Percentiles rank a stretch among this genome's conserved stretches.
These are phyloP conservation scores for Fusarium compactum DNA, from an alignment of 2,329 filamentous ascomycete species.

Conservation along the genomic window DNA sequence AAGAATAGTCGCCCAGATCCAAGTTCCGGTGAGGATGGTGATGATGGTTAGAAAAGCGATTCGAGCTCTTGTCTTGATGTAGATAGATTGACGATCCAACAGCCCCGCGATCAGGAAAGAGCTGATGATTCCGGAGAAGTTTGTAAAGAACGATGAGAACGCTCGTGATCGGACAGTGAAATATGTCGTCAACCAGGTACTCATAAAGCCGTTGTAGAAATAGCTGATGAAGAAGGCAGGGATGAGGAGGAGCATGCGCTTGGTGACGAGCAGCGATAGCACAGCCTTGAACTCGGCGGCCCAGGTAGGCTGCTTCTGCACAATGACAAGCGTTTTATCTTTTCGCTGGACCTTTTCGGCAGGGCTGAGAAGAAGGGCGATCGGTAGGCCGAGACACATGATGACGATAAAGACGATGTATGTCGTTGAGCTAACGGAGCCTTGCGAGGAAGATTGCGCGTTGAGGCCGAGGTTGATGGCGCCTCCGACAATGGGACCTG, in stretches of 20 bases:
- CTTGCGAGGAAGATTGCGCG: conserved; percentile 16
- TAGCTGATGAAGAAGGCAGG: conserved; percentile 27
- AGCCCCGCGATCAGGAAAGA: conserved; percentile 6
- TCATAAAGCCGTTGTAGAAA: conserved; percentile 23
- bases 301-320: conserved; percentile 23
- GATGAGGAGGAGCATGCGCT: conserved; percentile 28
- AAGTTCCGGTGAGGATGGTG: conserved; percentile 13
- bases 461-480: conserved; percentile 77
- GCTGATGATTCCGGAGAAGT: conserved; percentile 22
- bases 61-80: conserved; percentile 35
- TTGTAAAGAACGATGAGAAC: conserved; percentile 21
- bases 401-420: conserved; percentile 30
- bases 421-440: conserved; percentile 25
- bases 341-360: conserved; percentile 18
- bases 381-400: conserved; percentile 23
- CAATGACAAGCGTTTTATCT: conserved; percentile 9
- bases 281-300: conserved; percentile 33
- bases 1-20: conserved; percentile 35
- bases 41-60: conserved; percentile 10
- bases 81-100: conserved; percentile 35
- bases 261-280: conserved; percentile 5
- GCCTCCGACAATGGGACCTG: conserved; percentile 62
- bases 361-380: background rate
- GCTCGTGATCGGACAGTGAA: conserved; percentile 24
- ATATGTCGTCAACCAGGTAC: conserved; percentile 21